A percentile compares a stretch with the other conserved stretches of the same genome.
Evolutionary conservation across 78 protist genomes (phyloP).

Genomic region (Salpingoeca rosetta): DNA sequence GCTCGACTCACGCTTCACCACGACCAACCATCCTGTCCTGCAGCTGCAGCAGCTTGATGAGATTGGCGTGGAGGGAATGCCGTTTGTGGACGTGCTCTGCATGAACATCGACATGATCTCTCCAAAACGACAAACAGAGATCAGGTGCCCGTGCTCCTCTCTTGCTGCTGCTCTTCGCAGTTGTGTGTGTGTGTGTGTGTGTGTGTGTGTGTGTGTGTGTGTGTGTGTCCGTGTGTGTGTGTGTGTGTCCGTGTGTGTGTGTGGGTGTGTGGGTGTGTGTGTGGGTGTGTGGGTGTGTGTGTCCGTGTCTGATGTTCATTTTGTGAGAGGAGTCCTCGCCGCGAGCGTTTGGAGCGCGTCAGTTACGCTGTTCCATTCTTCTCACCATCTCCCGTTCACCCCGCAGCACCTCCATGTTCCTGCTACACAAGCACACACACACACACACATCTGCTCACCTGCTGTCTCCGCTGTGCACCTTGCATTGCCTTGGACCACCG

Average conservation of each 20-base stretch:
- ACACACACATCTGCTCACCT: no score
- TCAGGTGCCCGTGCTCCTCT: neutral
- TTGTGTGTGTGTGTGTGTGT: neutral
- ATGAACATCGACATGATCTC: constrained; percentile 51
- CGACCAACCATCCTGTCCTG: no score
- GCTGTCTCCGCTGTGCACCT: no score
- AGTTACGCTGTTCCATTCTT: neutral
- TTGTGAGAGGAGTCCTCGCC: no score
- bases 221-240: neutral
- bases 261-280: no score
- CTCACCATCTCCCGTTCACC: neutral
- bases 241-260: neutral
- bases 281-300: no score
- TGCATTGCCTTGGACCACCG: no score
- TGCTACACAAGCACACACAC: no score
- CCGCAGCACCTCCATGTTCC: no score
- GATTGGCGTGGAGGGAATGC: constrained; percentile 36
- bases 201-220: neutral
- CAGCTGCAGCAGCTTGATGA: constrained; percentile 57
- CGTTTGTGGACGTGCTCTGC: constrained; percentile 60
- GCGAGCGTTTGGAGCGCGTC: no score
- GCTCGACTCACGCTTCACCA: no score
- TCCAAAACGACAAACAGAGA: neutral
- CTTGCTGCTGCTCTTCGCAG: neutral
- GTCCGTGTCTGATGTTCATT: no score